phyloP scores from a whole-genome alignment of 192 early-diverging fungal genomes.

The Umbelopsis sp. region DNA sequence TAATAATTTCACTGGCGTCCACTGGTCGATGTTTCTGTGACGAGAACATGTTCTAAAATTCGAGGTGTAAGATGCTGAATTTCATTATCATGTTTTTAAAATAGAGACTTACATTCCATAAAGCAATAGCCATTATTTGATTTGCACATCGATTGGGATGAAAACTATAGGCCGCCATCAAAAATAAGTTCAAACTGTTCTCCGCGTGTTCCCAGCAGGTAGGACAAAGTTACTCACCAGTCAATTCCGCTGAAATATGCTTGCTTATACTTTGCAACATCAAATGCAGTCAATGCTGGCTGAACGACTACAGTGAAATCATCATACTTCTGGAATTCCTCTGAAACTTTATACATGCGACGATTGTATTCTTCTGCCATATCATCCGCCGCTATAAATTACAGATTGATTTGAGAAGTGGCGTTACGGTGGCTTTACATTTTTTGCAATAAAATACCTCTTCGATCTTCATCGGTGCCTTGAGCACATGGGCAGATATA shows the following conservation, averaged over 20 bases:
- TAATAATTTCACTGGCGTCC: conserved; percentile 34
- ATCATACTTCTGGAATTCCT: conserved; percentile 25
- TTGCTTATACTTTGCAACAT: conserved; percentile 46
- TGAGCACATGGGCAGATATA: conserved; percentile 51
- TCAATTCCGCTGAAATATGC: conserved; percentile 53
- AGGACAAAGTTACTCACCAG: conserved; percentile 40
- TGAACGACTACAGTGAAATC: conserved; percentile 46
- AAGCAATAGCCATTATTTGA: conserved; percentile 51
- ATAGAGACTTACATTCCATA: conserved; percentile 50
- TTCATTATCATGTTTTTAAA: not conserved
- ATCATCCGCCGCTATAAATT: conserved; percentile 27
- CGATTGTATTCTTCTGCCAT: conserved; percentile 36
- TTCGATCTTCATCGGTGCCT: conserved; percentile 35
- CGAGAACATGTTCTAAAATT: conserved; percentile 50
- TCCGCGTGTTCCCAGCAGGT: not conserved
- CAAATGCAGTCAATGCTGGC: conserved; percentile 48
- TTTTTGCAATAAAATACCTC: conserved; percentile 27
- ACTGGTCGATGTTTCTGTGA: conserved; percentile 36
- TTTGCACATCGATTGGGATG: conserved; percentile 61
- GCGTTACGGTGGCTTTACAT: not conserved
- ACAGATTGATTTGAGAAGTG: not conserved
- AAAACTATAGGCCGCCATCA: conserved; percentile 38
- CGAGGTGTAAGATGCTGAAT: not conserved
- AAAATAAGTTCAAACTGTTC: not conserved
- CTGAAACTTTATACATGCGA: conserved; percentile 29